Conservation (phyloP, 1,139 yeast genomes). For the Suhomyces terraborum region DNA sequence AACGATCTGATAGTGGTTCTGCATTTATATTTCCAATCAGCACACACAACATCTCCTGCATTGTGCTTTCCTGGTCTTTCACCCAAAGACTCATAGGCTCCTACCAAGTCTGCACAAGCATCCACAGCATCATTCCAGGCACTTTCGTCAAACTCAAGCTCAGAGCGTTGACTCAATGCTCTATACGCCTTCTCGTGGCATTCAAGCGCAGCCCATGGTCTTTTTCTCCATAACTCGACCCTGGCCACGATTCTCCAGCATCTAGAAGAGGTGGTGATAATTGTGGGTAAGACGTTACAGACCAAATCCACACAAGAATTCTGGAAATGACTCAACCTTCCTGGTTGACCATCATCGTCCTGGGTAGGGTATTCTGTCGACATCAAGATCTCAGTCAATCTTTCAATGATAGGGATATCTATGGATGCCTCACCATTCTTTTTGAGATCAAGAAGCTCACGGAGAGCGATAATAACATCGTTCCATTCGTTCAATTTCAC, state of each 20-base stretch:
- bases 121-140: conserved; percentile 83
- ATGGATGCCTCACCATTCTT: conserved; percentile 65
- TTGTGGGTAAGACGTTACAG: conserved; percentile 63
- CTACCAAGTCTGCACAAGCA: conserved; percentile 74
- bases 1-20: conserved; percentile 69
- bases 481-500: conserved; percentile 82
- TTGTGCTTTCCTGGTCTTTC: conserved; percentile 83
- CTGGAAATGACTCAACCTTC: conserved; percentile 59
- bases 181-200: conserved; percentile 87
- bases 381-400: conserved; percentile 66
- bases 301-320: conserved; percentile 67
- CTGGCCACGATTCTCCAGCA: conserved; percentile 83
- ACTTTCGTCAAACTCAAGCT: conserved; percentile 59
- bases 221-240: conserved; percentile 83
- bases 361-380: conserved; percentile 49
- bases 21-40: conserved; percentile 90
- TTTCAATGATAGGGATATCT: conserved; percentile 77
- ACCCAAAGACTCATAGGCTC: conserved; percentile 87
- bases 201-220: conserved; percentile 86
- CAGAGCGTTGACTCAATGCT: conserved; percentile 65
- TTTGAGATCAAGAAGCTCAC: conserved; percentile 55
- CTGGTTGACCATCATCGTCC: conserved; percentile 36
- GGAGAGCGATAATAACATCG: conserved; percentile 76
- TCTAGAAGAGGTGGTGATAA: conserved; percentile 69
- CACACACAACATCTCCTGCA: conserved; percentile 82